Evolutionary conservation across 345 rosid genomes (phyloP), one percentile per base, ranked within the genome.

Genomic region (Viola odorata): DNA sequence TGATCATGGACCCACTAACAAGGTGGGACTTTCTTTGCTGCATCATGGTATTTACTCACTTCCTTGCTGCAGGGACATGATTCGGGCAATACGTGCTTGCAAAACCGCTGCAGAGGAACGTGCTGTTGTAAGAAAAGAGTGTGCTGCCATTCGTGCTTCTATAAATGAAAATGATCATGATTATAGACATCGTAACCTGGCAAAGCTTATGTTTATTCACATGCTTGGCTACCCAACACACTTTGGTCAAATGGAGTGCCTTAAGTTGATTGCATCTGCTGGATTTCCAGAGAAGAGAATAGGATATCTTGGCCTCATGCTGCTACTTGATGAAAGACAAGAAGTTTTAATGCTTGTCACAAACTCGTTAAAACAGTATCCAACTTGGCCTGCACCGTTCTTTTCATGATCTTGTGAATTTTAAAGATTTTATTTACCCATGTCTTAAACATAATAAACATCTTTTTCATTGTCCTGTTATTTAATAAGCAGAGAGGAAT

Each of bases 141-240:
- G 97, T 79, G 97, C 96, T 0, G 92, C 87, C 58, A 95, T 95
- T 73, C 87, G 99, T 63, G 86, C 92, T 49, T 61, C 89, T 38
- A 86, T 95, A 57, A 88, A 88, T 71, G 99, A 91, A 66, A 82
- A 91, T 67, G 99, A 91, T 67, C 89, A 78, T 7, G 96, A 95
- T 37, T 88, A 86, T 73, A 82, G 99, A 66, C 97, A 95, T 68
- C 80, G 95, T 37, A 95, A 95, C 80, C 84, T 95, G 61, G 99
- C 99, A 14, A 95, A 95, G 75, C 99, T 95, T 74, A 95, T 95
- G 99, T 95, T 91, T 68, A 95, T 95, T 72, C 99, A 95, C 78
- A 95, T 95, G 99, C 95, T 95, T 61, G 99, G 99, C 66, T 95
- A 95, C 70, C 99, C 99, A 3, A 95, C 99, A 12, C 99, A 95